These are phyloP conservation scores for Lachancea sp. DNA, from an alignment of 805 yeast species.

Conservation along the genomic window DNA sequence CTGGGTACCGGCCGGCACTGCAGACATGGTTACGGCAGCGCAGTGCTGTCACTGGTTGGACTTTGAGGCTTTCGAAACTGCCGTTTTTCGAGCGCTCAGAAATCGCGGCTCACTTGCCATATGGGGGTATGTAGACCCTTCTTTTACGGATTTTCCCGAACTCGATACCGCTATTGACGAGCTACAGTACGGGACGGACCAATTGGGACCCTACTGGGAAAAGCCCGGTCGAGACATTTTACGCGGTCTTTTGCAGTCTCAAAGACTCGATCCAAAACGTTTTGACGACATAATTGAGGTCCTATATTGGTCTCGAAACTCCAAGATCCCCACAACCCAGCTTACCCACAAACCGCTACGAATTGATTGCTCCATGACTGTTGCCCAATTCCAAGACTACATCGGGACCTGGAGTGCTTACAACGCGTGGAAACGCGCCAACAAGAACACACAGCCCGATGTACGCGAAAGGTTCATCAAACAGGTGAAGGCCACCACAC, in stretches of 20 bases:
- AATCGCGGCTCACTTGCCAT: constrained; percentile 63
- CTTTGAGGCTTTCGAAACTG: constrained; percentile 45
- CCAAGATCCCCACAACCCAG: constrained; percentile 12
- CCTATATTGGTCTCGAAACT: constrained; percentile 21
- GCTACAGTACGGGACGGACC: constrained; percentile 43
- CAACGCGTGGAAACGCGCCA: constrained; percentile 45
- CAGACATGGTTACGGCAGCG: constrained; percentile 70
- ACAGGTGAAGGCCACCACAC: constrained; percentile 32
- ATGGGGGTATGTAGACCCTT: constrained; percentile 77
- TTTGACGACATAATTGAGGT: constrained; percentile 38
- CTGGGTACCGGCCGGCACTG: constrained; percentile 34
- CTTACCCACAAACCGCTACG: constrained; percentile 21
- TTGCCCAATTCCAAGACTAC: constrained; percentile 46
- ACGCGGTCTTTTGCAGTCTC: constrained; percentile 34
- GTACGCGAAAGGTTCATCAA: constrained; percentile 44
- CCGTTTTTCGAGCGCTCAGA: constrained; percentile 44
- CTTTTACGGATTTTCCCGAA: constrained; percentile 44
- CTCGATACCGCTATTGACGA: constrained; percentile 51
- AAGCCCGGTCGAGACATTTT: constrained; percentile 68
- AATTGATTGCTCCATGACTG: constrained; percentile 35
- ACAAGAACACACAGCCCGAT: constrained; percentile 35
- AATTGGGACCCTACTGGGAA: constrained; percentile 68
- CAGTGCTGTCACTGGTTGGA: constrained; percentile 87
- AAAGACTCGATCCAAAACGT: constrained; percentile 17
- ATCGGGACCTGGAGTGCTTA: constrained; percentile 66